These are phyloP conservation scores for Parathielavia appendiculata DNA, from an alignment of 495 filamentous ascomycete genomes.

Conservation along the genomic window DNA sequence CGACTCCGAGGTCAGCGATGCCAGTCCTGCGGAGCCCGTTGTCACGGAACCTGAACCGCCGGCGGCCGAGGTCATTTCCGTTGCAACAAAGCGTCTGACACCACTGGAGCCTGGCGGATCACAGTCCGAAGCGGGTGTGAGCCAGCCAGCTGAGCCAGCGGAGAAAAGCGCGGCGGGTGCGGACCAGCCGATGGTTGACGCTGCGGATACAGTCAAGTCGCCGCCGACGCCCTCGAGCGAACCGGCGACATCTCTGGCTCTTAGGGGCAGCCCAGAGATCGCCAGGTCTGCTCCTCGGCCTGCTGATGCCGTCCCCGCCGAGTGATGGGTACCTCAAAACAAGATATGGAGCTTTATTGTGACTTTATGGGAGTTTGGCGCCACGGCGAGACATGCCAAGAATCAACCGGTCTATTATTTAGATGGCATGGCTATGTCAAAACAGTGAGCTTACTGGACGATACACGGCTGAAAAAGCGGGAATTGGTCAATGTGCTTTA, in stretches of 20 bases:
- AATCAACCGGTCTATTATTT: constrained; percentile 1
- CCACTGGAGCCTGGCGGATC: neutral
- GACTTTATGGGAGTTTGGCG: constrained; percentile 16
- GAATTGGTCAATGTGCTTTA: constrained; percentile 6
- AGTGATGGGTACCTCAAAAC: constrained; percentile 14
- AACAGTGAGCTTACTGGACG: neutral
- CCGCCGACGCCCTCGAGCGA: constrained; percentile 26
- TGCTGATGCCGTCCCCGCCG: constrained; percentile 29
- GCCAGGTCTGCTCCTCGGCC: constrained; percentile 31
- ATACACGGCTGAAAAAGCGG: constrained; percentile 2
- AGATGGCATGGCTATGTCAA: neutral
- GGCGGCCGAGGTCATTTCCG: constrained; percentile 29
- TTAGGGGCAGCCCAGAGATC: constrained; percentile 52
- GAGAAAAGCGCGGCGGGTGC: constrained; percentile 3
- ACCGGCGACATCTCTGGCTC: constrained; percentile 43
- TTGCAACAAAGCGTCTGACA: constrained; percentile 17
- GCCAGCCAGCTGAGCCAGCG: neutral
- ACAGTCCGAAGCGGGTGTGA: neutral
- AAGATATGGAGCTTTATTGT: neutral
- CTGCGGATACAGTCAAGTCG: constrained; percentile 15
- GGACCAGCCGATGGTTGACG: neutral
- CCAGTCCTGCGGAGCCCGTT: constrained; percentile 10
- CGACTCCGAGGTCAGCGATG: constrained; percentile 22
- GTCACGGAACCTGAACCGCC: constrained; percentile 22
- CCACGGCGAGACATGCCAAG: constrained; percentile 10